Evolutionary conservation across 352 stramenopile species (phyloP), one percentile per base, ranked within the genome.

Genomic region (Phytophthora litchii): DNA sequence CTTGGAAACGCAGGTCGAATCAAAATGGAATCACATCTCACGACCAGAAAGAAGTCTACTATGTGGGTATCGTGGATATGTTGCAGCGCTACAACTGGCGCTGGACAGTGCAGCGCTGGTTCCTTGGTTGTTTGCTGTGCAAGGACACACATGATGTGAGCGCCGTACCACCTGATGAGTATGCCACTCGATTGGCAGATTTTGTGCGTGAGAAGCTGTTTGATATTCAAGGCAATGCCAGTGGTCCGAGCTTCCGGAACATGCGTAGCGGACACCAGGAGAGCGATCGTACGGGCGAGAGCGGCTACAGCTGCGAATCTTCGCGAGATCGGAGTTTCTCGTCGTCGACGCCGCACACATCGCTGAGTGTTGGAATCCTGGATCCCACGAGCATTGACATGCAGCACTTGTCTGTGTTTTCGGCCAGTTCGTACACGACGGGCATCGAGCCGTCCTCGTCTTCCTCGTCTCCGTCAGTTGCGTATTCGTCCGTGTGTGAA

Each of bases 21-120:
- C 60, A 59, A 19, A 54, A 72, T 3, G 80, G 77, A 0, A 54
- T 92, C 42, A 70, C 70, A 7, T 86, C 81, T 20, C 71, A 76
- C 27, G 67, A 86, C 45, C 20, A 70, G 11, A 72, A 78, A 23
- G 83, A 91, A 9, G 52, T 92, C 12, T 94, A 92, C 55, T 91
- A 90, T 47, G 46, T 93, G 12, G 82, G 84, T 3, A 88, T 89
- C 19, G 77, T 93, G 38, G 84, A 93, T 54, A 93, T 93, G 84
- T 52, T 93, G 42, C 84, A 93, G 66, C 84, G 80, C 2, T 92
- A 93, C 62, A 93, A 90, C 62, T 93, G 84, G 84, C 85, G 85
- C 19, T 94, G 85, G 85, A 90, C 83, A 1, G 47, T 92, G 5
- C 85, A 94, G 64, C 75, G 85, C 3, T 94, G 85, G 83, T 57